phyloP scores from a whole-genome alignment of 176 grass and related monocot species.

The Alopecurus myosuroides region DNA sequence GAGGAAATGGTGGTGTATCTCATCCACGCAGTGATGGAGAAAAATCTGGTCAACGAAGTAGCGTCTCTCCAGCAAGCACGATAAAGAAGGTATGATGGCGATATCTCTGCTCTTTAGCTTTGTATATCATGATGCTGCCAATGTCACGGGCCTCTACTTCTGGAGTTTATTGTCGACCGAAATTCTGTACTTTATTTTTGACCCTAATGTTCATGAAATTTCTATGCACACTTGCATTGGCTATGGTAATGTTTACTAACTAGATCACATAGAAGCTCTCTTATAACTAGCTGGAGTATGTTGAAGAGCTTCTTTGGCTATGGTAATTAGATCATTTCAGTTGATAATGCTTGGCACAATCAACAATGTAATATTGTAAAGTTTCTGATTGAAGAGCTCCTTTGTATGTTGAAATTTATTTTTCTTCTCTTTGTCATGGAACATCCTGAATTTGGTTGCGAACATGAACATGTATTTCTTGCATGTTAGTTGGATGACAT shows the following conservation, averaged over 20 bases:
- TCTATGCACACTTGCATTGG: not conserved
- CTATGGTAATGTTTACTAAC: conserved; percentile 6
- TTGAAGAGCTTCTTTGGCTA: not conserved
- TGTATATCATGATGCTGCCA: not conserved
- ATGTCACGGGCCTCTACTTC: conserved; percentile 11
- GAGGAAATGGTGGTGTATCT: conserved; percentile 24
- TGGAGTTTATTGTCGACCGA: not conserved
- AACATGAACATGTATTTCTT: not conserved
- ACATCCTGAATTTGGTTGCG: not conserved
- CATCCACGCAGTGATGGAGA: conserved; percentile 35
- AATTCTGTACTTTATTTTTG: not conserved
- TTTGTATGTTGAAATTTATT: conserved; percentile 18
- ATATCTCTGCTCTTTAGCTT: not conserved
- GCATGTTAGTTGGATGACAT: not conserved
- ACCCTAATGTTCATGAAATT: not conserved
- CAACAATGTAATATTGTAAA: not conserved
- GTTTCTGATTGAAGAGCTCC: not conserved
- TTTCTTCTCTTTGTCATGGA: not conserved
- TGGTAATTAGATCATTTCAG: not conserved
- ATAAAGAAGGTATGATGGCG: conserved; percentile 33
- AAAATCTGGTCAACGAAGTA: conserved; percentile 37
- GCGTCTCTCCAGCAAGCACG: conserved; percentile 22
- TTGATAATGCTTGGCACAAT: not conserved
- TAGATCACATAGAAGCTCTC: not conserved
- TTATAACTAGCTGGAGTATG: not conserved